These are phyloP conservation scores for Neurospora hispaniola DNA, from an alignment of 495 filamentous ascomycete species.

Conservation along the genomic window DNA sequence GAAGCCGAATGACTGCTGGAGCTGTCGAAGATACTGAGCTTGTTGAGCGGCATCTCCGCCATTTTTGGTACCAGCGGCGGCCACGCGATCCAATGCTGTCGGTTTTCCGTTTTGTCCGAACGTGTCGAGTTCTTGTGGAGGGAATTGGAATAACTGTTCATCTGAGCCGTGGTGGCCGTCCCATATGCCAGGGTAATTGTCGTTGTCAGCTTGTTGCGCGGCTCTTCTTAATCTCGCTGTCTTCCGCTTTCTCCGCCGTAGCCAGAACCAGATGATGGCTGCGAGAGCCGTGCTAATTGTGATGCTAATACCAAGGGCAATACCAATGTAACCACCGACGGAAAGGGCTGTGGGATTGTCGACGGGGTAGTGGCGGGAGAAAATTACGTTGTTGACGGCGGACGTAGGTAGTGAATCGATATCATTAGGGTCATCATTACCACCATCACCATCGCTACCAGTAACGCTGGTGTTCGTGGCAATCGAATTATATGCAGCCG, in stretches of 20 bases:
- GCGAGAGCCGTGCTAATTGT: background rate
- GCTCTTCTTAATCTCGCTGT: background rate
- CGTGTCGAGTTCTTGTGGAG: background rate
- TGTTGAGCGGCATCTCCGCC: background rate
- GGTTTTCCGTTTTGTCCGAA: background rate
- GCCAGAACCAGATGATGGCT: background rate
- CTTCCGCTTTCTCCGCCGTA: background rate
- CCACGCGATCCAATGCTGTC: background rate
- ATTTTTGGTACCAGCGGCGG: background rate
- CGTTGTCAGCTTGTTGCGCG: background rate
- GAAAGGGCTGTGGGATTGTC: background rate
- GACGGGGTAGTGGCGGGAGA: conserved; percentile 18
- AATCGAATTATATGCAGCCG: background rate
- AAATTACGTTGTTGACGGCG: conserved; percentile 21
- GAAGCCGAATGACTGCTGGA: background rate
- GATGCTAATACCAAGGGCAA: background rate
- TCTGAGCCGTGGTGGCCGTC: background rate
- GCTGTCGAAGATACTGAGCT: background rate
- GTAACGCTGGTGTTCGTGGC: background rate
- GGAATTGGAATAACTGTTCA: background rate
- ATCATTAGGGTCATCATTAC: background rate
- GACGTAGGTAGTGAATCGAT: conserved; percentile 13
- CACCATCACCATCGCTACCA: background rate
- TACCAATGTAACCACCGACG: background rate
- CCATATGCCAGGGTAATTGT: background rate